Conservation (phyloP, 1,284 basidiomycete genomes). For the Rhodotorula sp. region DNA sequence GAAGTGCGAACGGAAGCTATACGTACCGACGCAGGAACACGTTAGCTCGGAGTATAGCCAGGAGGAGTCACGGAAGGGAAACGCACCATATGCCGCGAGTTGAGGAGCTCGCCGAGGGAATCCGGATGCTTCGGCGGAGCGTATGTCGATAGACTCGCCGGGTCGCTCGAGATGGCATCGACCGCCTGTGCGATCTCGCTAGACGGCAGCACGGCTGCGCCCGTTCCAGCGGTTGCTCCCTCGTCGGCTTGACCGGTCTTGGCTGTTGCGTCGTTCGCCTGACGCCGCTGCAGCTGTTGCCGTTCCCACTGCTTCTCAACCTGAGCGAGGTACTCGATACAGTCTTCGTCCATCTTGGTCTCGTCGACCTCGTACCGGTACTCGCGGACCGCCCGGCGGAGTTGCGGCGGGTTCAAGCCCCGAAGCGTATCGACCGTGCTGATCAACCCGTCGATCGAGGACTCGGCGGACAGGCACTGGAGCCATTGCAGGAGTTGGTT, state of each 20-base stretch:
- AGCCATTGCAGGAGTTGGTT: conserved; percentile 84
- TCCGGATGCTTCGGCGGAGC: conserved; percentile 24
- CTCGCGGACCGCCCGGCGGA: conserved; percentile 87
- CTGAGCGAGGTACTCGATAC: conserved; percentile 86
- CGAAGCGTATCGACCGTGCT: conserved; percentile 85
- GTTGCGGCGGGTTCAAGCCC: conserved; percentile 87
- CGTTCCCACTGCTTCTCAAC: conserved; percentile 92
- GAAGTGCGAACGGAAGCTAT: conserved; percentile 40
- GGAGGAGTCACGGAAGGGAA: background rate
- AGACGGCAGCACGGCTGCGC: conserved; percentile 10
- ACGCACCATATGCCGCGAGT: conserved; percentile 39
- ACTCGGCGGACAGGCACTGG: conserved; percentile 78
- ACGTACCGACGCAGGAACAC: no score
- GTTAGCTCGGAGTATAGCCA: fast-evolving
- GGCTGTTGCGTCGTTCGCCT: conserved; percentile 1
- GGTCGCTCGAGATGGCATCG: conserved; percentile 33
- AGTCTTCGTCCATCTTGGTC: conserved; percentile 88
- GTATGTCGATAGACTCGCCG: conserved; percentile 21
- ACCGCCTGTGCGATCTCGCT: conserved; percentile 29
- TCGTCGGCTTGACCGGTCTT: background rate
- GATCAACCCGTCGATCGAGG: conserved; percentile 78
- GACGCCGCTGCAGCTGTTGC: conserved; percentile 21
- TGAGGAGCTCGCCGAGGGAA: conserved; percentile 36
- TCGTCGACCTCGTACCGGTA: conserved; percentile 96
- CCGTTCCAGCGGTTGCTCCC: background rate